A percentile compares a stretch with the other conserved stretches of the same genome.
Evolutionary conservation across 2,329 filamentous ascomycete species (phyloP).

Genomic region (Epichloe baconii): DNA sequence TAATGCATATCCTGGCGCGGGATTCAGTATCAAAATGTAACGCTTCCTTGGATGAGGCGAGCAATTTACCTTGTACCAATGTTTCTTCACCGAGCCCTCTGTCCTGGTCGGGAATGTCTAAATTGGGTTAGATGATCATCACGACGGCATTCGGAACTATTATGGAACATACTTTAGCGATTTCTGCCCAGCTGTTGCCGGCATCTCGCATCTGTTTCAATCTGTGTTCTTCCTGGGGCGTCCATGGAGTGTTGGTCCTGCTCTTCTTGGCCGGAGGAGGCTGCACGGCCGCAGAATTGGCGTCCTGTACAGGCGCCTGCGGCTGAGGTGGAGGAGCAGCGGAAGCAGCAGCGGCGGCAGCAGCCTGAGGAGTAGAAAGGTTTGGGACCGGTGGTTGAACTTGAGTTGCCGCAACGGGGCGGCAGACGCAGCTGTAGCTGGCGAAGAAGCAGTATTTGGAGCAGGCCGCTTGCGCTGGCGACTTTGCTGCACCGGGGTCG

Average conservation of each 20-base stretch:
- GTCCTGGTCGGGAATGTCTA: conserved; percentile 86
- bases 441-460: conserved; percentile 25
- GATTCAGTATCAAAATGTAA: background rate
- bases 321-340: conserved; percentile 13
- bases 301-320: conserved; percentile 19
- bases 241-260: conserved; percentile 98
- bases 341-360: background rate
- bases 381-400: conserved; percentile 18
- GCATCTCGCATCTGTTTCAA: conserved; percentile 90
- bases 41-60: background rate
- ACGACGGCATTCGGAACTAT: background rate
- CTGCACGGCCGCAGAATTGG: conserved; percentile 14
- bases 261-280: conserved; percentile 72
- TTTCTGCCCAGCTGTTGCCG: conserved; percentile 93
- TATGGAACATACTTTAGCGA: conserved; percentile 73
- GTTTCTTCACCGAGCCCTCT: conserved; percentile 97
- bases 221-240: conserved; percentile 79
- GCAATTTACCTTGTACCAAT: conserved; percentile 90
- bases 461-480: conserved; percentile 30
- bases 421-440: conserved; percentile 20
- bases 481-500: conserved; percentile 24
- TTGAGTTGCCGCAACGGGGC: conserved; percentile 20
- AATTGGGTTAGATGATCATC: background rate
- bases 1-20: conserved; percentile 84
- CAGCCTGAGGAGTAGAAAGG: conserved; percentile 18